A percentile compares a stretch with the other conserved stretches of the same genome.
Conservation (phyloP, 2,329 filamentous ascomycete genomes). For the Aspergillus texensis region DNA sequence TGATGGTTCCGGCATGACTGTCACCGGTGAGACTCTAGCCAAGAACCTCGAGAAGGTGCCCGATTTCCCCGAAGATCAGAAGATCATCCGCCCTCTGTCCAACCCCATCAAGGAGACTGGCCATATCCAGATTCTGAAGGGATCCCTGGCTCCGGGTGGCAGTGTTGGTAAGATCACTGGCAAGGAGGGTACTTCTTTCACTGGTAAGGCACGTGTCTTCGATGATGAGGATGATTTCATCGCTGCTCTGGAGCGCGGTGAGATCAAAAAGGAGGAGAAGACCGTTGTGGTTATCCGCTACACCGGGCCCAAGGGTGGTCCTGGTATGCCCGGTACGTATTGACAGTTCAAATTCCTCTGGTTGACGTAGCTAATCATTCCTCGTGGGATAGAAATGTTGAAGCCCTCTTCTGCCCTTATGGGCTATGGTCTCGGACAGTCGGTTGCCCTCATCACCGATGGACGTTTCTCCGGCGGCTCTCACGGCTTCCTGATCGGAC, state of each 20-base stretch:
- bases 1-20: slow-evolving; percentile 62
- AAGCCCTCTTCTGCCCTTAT: slow-evolving; percentile 72
- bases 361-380: neutral
- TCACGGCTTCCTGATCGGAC: slow-evolving; percentile 85
- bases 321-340: slow-evolving; percentile 60
- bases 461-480: slow-evolving; percentile 67
- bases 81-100: slow-evolving; percentile 68
- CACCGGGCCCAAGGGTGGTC: slow-evolving; percentile 52
- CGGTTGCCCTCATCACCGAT: slow-evolving; percentile 73
- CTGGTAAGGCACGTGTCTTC: slow-evolving; percentile 70
- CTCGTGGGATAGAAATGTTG: slow-evolving; percentile 59
- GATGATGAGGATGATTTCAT: slow-evolving; percentile 72
- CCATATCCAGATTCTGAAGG: slow-evolving; percentile 73
- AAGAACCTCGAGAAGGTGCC: slow-evolving; percentile 62
- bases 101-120: slow-evolving; percentile 72
- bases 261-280: slow-evolving; percentile 75
- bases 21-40: slow-evolving; percentile 61
- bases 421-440: slow-evolving; percentile 70
- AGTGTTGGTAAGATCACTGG: slow-evolving; percentile 76
- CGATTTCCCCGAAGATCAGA: slow-evolving; percentile 68
- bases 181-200: slow-evolving; percentile 70
- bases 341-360: neutral
- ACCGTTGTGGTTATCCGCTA: slow-evolving; percentile 76
- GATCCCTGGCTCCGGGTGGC: slow-evolving; percentile 69
- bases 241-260: slow-evolving; percentile 64